Conservation (phyloP, 495 filamentous ascomycete species). For the Talaromyces proteolyticus region DNA sequence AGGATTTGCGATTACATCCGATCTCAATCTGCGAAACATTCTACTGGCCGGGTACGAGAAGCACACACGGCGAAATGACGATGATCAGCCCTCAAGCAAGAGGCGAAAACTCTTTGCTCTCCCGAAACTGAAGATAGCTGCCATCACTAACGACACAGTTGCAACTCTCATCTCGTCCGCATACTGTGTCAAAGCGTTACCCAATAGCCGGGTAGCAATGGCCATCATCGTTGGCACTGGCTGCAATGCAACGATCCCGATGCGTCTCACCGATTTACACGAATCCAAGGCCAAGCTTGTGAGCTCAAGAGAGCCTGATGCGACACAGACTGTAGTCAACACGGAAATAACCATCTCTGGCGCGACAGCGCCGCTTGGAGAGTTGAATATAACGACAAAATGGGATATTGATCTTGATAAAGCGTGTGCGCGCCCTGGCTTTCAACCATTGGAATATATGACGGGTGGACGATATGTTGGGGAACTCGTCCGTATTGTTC, state of each 20-base stretch:
- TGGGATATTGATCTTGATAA: constrained; percentile 67
- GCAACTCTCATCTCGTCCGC: constrained; percentile 74
- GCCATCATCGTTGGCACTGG: constrained; percentile 81
- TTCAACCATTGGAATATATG: constrained; percentile 87
- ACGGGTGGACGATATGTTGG: constrained; percentile 78
- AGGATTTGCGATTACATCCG: constrained; percentile 71
- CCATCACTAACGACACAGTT: constrained; percentile 78
- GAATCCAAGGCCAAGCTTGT: constrained; percentile 50
- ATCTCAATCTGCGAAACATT: constrained; percentile 65
- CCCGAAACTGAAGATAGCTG: constrained; percentile 63
- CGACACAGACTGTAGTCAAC: constrained; percentile 67
- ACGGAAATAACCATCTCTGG: constrained; percentile 85
- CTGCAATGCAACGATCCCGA: constrained; percentile 74
- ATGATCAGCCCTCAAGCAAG: constrained; percentile 36
- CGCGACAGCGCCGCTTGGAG: constrained; percentile 56
- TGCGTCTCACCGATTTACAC: constrained; percentile 58
- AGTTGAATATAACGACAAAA: constrained; percentile 56
- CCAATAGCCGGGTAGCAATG: constrained; percentile 70
- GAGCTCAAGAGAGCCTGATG: constrained; percentile 30
- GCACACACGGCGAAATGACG: constrained; percentile 40
- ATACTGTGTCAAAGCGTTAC: constrained; percentile 54
- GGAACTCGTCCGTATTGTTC: constrained; percentile 69
- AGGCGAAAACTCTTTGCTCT: constrained; percentile 45
- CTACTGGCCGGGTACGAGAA: constrained; percentile 63
- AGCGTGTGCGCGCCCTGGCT: constrained; percentile 65